phyloP scores from a whole-genome alignment of 306 rosid species.

The Datisca glomerata region DNA sequence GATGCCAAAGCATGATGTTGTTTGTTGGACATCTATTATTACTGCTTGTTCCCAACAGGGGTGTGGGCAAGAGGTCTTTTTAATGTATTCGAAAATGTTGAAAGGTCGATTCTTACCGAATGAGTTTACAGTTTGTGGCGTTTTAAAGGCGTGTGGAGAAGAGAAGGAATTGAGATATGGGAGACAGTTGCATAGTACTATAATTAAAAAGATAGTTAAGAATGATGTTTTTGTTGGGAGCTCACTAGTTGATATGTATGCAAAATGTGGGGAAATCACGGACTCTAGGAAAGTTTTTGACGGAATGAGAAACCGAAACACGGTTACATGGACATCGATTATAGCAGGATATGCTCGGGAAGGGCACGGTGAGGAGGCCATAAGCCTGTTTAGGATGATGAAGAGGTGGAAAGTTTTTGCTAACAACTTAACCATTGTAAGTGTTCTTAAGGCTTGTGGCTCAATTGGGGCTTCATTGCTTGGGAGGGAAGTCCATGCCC shows the following conservation, averaged over 20 bases:
- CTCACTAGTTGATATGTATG: constrained; percentile 78
- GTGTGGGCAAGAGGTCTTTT: constrained; percentile 47
- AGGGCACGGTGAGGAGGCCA: constrained; percentile 68
- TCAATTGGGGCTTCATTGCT: constrained; percentile 27
- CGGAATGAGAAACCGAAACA: constrained; percentile 56
- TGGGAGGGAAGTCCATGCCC: constrained; percentile 88
- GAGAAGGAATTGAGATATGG: constrained; percentile 48
- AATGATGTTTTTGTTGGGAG: constrained; percentile 75
- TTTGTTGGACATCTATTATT: constrained; percentile 81
- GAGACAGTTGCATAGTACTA: constrained; percentile 58
- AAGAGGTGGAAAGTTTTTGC: constrained; percentile 37
- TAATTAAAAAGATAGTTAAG: constrained; percentile 49
- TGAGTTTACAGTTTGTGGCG: constrained; percentile 65
- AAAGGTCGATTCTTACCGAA: constrained; percentile 49
- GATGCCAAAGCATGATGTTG: constrained; percentile 51
- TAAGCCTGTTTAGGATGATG: constrained; percentile 51
- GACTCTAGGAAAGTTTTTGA: constrained; percentile 57
- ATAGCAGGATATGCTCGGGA: constrained; percentile 85
- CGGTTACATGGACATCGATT: constrained; percentile 89
- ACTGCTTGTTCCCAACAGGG: constrained; percentile 88
- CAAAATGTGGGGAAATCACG: constrained; percentile 62
- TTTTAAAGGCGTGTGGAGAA: constrained; percentile 84
- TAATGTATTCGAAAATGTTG: constrained; percentile 46
- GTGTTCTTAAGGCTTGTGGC: constrained; percentile 79
- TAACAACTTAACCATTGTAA: constrained; percentile 53